These are phyloP conservation scores for Calonectria pauciramosa DNA, from an alignment of 2,329 filamentous ascomycete species.

Conservation along the genomic window DNA sequence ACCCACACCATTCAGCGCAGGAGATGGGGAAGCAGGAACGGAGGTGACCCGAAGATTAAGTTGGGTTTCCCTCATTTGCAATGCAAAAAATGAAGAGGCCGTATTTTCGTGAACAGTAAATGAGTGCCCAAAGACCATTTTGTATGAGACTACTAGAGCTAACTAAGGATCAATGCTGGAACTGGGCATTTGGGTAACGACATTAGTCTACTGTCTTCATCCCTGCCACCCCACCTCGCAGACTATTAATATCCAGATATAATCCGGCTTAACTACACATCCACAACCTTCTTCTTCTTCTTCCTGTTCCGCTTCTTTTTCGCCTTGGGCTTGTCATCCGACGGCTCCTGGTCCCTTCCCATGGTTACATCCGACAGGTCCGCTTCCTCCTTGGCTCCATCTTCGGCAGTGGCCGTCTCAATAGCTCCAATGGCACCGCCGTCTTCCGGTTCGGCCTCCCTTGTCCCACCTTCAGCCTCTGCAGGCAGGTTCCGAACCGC, in stretches of 20 bases:
- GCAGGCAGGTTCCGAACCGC: background rate
- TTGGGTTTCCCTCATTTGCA: background rate
- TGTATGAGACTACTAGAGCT: background rate
- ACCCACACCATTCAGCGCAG: background rate
- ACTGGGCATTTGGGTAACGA: background rate
- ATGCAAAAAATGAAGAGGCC: background rate
- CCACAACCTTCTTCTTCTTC: slow-evolving; percentile 18
- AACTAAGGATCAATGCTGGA: background rate
- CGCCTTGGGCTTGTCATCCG: slow-evolving; percentile 17
- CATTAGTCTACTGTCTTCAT: background rate
- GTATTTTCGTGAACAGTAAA: background rate
- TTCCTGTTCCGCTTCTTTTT: slow-evolving; percentile 37
- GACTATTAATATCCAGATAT: background rate
- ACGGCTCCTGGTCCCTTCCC: background rate
- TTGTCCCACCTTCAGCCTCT: background rate
- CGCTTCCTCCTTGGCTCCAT: background rate
- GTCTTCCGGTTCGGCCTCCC: background rate
- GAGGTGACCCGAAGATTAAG: background rate
- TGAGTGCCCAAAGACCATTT: background rate
- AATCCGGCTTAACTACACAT: background rate
- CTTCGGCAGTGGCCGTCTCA: background rate
- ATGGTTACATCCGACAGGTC: background rate
- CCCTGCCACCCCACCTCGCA: background rate
- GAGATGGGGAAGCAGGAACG: background rate
- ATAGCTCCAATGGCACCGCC: no score